These are phyloP conservation scores for Aspergillus versicolor DNA, from an alignment of 2,329 filamentous ascomycete genomes.

Conservation along the genomic window DNA sequence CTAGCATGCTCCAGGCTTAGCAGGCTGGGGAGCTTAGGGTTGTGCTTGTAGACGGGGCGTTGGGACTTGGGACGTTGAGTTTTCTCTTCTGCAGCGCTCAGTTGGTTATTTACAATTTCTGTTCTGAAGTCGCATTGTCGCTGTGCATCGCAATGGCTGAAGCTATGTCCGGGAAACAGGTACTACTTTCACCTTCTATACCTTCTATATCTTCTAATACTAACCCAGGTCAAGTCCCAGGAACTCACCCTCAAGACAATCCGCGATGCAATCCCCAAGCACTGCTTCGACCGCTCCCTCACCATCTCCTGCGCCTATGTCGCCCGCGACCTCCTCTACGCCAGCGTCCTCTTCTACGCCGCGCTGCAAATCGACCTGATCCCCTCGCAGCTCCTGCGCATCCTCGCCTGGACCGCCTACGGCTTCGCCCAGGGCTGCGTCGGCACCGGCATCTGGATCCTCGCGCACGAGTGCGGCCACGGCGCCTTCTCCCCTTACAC, in stretches of 20 bases:
- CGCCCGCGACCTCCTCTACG: slow-evolving; percentile 55
- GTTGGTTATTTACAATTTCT: background rate
- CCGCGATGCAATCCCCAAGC: slow-evolving; percentile 55
- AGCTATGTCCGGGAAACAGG: background rate
- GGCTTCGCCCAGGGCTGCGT: slow-evolving; percentile 65
- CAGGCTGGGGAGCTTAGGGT: background rate
- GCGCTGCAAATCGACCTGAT: slow-evolving; percentile 57
- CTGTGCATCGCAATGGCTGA: background rate
- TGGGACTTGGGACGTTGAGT: background rate
- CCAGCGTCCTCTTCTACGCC: slow-evolving; percentile 49
- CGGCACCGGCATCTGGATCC: slow-evolving; percentile 68
- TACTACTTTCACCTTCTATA: too few relatives aligned
- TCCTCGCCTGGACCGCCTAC: slow-evolving; percentile 57
- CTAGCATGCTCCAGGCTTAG: background rate
- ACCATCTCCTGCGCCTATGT: slow-evolving; percentile 56
- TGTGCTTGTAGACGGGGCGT: background rate
- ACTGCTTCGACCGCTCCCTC: slow-evolving; percentile 61
- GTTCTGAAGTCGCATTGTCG: too few relatives aligned
- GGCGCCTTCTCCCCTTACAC: slow-evolving; percentile 62
- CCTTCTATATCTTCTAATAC: too few relatives aligned
- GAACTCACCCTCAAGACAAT: slow-evolving; percentile 21
- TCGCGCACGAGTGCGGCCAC: slow-evolving; percentile 71
- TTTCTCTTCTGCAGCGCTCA: background rate
- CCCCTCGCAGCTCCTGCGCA: slow-evolving; percentile 45
- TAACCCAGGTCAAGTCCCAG: background rate